These are phyloP conservation scores for Leccinellum rugosiceps DNA, from an alignment of 768 basidiomycete species.

Conservation along the genomic window DNA sequence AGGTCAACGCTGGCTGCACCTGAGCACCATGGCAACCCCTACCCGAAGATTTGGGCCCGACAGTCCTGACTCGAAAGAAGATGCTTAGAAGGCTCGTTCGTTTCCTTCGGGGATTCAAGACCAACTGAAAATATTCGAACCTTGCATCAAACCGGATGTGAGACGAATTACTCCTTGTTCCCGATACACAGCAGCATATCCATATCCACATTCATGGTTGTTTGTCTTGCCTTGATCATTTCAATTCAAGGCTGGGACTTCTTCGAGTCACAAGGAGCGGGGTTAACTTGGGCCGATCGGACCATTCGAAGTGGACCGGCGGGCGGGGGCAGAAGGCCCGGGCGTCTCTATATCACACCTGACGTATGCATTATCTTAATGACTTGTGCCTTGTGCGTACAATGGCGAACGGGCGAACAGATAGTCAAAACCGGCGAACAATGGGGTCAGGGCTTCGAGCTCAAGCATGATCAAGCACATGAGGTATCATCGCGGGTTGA, in stretches of 20 bases:
- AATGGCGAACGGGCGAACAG: slow-evolving; percentile 2
- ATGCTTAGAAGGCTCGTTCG: not conserved
- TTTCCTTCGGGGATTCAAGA: not conserved
- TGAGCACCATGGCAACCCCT: slow-evolving; percentile 6
- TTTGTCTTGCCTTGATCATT: not conserved
- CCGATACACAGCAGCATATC: not conserved
- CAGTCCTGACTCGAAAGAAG: not conserved
- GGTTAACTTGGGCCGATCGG: not conserved
- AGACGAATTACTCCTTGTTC: not conserved
- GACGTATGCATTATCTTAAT: not conserved
- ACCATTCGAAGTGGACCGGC: slow-evolving; percentile 1
- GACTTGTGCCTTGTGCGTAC: not conserved
- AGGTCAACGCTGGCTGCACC: not conserved
- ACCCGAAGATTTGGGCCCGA: not conserved
- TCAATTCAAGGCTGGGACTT: not conserved
- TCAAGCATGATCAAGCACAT: slow-evolving; percentile 6
- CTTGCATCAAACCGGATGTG: not conserved
- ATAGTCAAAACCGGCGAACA: slow-evolving; percentile 20
- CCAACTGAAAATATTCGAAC: not conserved
- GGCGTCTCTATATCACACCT: not conserved
- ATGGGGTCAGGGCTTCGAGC: slow-evolving; percentile 5
- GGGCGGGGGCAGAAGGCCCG: not conserved
- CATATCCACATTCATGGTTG: not conserved
- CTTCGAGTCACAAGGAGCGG: not conserved
- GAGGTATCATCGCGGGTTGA: slow-evolving; percentile 8